Base-by-base conservation (phyloP, 129 eudicot species). In the Erigeron canadensis region DNA sequence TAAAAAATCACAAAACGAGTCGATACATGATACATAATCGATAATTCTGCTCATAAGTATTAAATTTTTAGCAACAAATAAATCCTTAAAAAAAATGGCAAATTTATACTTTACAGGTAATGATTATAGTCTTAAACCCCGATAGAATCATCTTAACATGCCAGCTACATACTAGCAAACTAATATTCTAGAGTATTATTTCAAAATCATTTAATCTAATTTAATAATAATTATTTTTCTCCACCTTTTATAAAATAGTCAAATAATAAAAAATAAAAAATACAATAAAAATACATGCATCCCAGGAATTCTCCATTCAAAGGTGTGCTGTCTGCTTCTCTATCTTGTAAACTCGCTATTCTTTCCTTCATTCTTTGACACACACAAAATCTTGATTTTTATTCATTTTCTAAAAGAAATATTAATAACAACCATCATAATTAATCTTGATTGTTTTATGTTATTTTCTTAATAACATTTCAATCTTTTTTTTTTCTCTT, bases 321-420 rank as follows among this genome's bases (percentile, higher is more conserved):
- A 41, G 44, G 47, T 77, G 61, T 60, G 77, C 76, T 78, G 81
- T 63, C 77, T 71, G 72, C 51, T 71, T 69, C 77, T 22, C 55
- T 62, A 47, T 66, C 23, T 21, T 41, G 56, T 45, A 56, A 75
- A 75, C 70, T 70, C 55, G 12, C 72, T 54, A 48, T 58, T 11
- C 66, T 75, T 63, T 54, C 53, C 66, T 55, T 47, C 16, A 48
- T 37, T 18, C 71, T 76, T 63, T 76, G 69, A 64, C 56, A 70
- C 47, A 66, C 12, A 55, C 67, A 66, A 75, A 75, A 75, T 71
- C 80, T 71, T 74, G 17, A 12, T 15, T 53, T 13, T 46, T n/a
- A 18, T 28, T 28, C 46, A 39, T 38, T 51, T 63, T n/a, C 51
- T 41, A 40, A 67, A 63, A 53, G 57, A 68, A 46, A 58, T 60